Evolutionary conservation across 1,284 basidiomycete genomes (phyloP), one percentile per base, ranked within the genome.

Genomic region (Coniferiporia weirii): DNA sequence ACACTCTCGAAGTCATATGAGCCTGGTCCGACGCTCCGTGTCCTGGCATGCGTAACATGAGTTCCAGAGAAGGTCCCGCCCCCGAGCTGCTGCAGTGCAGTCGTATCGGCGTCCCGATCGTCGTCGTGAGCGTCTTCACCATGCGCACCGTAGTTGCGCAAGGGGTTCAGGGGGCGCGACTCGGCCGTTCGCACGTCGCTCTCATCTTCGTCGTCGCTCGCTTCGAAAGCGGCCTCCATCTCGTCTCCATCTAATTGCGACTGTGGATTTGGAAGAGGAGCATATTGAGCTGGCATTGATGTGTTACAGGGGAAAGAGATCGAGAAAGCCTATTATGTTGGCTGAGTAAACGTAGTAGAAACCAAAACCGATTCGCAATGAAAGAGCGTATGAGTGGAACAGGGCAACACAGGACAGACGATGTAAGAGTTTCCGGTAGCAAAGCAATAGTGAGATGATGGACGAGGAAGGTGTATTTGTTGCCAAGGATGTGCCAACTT

Each of bases 1-100:
- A 87, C 82, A 58, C 84, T 82, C 73, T 95, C 89, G 69, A 95
- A 96, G 72, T 95, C 87, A 68, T 96, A 95, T 4, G 81, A 74
- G 6, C 75, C 74, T 2, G 75, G 72, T 51, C 72, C 69, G 57
- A 56, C 49, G 52, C 47, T 58, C 40, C 47, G 54, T 3, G 32
- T 45, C 12, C 52, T 52, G 8, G 32, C 40, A 48, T 61, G 59
- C 34, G 45, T 20, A 12, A 51, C 17, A 13, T 32, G 46, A n/a
- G 38, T 10, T 46, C 17, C 27, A 27, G 27, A 27, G 27, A 19
- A 47, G 10, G 34, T 20, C 35, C 44, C 32, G n/a, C 6, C 49
- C 19, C 46, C 50, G 47, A 22, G 35, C 22, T 50, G 36, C 17
- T 52, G 58, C 13, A 53, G 43, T 12, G 50, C 19, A 38, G 3